Evolutionary conservation across 2,329 filamentous ascomycete genomes (phyloP), one percentile per base, ranked within the genome.

Genomic region (Hypoxylon sp.): DNA sequence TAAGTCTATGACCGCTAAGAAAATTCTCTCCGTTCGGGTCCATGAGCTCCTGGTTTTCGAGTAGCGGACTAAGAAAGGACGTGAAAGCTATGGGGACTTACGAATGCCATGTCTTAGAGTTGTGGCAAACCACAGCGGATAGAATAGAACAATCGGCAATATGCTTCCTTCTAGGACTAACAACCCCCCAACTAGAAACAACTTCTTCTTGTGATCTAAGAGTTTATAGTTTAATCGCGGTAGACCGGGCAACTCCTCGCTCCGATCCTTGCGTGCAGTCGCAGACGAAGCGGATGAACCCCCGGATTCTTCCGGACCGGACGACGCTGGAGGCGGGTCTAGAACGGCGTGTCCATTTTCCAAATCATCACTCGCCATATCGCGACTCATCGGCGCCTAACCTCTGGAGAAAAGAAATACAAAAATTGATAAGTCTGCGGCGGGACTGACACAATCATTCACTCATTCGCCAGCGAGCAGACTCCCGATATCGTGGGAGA

Each of bases 91-190:
- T 23, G 48, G 79, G 23, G 60, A 74, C 76, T 73, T 63, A 78
- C 76, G 61, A 64, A 81, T 80, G 60, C 77, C 80, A 48, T 77
- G 74, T 34, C 79, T 73, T 2, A 82, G 64, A 0, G 70, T 68
- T 1, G 80, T 80, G 28, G 61, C 71, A 60, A 74, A 85, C 69
- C 79, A 80, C 62, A 87, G 77, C 19, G 81, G 81, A 68, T 86
- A 87, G 78, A 85, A 87, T 3, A 87, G 76, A 1, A 83, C 76
- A 63, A 87, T 84, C 19, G 85, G 85, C 19, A 87, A 80, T 30
- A 86, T 74, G 62, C 79, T 79, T 0, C 80, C 81, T 67, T 83
- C 82, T 68, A 86, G 81, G 60, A 86, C 78, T 23, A 86, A 74
- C 60, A 87, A 81, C 41, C 79, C 79, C 32, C 80, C 78, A 60